A percentile compares a stretch with the other conserved stretches of the same genome.
Evolutionary conservation across 306 rosid genomes (phyloP).

Genomic region (Mimosa pudica): DNA sequence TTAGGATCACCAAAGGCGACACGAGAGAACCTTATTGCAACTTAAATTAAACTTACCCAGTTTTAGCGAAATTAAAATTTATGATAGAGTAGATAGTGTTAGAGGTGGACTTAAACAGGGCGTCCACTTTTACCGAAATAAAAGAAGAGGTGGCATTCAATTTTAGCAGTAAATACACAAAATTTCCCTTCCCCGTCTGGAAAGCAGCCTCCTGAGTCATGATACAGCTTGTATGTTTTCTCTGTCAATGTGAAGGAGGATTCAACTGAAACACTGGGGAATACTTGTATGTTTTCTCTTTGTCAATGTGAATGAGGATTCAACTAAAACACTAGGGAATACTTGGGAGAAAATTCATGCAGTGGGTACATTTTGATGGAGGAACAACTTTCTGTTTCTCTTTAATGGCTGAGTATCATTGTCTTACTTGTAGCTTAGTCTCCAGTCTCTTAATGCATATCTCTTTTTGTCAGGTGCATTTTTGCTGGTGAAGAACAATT

Average conservation of each 20-base stretch:
- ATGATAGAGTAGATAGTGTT: neutral
- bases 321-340: constrained; percentile 11
- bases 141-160: neutral
- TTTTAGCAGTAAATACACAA: neutral
- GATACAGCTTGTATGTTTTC: constrained; percentile 14
- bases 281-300: constrained; percentile 23
- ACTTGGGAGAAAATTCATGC: constrained; percentile 7
- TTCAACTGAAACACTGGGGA: constrained; percentile 9
- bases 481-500: constrained; percentile 30
- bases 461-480: constrained; percentile 34
- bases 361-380: neutral
- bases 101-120: neutral
- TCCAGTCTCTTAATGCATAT: constrained; percentile 22
- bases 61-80: neutral
- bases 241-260: constrained; percentile 5
- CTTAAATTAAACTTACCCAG: neutral
- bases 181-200: neutral
- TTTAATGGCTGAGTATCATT: constrained; percentile 15
- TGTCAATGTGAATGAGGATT: constrained; percentile 10
- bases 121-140: neutral
- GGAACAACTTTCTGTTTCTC: constrained; percentile 8
- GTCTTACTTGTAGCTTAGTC: constrained; percentile 12
- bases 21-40: neutral
- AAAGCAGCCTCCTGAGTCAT: constrained; percentile 13
- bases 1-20: neutral